Conservation (phyloP, 768 basidiomycete species). For the Kwoniella pini region DNA sequence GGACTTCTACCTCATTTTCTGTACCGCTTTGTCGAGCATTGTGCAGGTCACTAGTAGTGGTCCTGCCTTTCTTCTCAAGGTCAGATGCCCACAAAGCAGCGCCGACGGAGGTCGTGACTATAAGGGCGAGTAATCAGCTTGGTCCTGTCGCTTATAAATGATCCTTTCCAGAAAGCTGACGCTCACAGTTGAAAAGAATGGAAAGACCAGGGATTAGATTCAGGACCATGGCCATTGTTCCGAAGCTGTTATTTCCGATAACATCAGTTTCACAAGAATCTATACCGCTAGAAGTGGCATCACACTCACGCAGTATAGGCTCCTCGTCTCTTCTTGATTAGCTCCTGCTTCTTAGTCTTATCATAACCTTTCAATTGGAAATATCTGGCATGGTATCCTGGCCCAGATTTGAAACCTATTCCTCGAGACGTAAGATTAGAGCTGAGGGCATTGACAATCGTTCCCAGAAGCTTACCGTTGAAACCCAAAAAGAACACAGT, state of each 20-base stretch:
- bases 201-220: conserved; percentile 66
- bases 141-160: too few relatives aligned
- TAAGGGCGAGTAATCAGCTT: background rate
- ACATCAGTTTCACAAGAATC: too few relatives aligned
- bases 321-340: conserved; percentile 60
- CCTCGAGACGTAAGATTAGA: background rate
- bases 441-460: background rate
- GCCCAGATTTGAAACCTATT: conserved; percentile 57
- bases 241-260: too few relatives aligned
- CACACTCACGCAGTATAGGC: conserved; percentile 70
- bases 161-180: background rate
- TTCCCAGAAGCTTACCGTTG: conserved; percentile 35
- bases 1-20: conserved; percentile 10
- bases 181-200: conserved; percentile 60
- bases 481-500: conserved; percentile 64
- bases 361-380: conserved; percentile 68
- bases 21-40: background rate
- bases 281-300: too few relatives aligned
- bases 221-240: conserved; percentile 63
- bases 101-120: conserved; percentile 66
- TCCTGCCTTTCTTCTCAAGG: conserved; percentile 59
- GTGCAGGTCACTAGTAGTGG: conserved; percentile 1
- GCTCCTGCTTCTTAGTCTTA: conserved; percentile 57
- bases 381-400: conserved; percentile 66
- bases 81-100: conserved; percentile 73